phyloP scores from a whole-genome alignment of 176 grass and related monocot species.

The Otatea glauca region DNA sequence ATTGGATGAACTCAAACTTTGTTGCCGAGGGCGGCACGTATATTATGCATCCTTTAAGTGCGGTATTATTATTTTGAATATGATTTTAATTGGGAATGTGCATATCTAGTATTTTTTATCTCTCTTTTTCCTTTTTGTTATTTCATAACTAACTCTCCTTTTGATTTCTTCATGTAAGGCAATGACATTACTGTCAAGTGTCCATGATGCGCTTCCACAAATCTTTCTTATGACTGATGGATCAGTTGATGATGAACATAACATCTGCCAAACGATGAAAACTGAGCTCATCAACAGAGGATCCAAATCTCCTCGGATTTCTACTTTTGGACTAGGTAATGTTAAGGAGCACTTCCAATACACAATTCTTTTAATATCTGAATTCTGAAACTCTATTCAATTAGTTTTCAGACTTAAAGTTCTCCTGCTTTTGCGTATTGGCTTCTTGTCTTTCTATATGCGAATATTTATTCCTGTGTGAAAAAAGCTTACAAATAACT shows the following conservation, averaged over 20 bases:
- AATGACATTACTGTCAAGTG: slow-evolving; percentile 68
- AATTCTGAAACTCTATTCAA: background rate
- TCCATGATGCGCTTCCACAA: slow-evolving; percentile 69
- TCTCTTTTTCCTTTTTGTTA: background rate
- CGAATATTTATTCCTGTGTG: background rate
- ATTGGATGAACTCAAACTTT: slow-evolving; percentile 79
- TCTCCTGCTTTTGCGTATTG: background rate
- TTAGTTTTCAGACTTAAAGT: background rate
- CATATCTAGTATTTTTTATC: slow-evolving; percentile 9
- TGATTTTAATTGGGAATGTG: background rate
- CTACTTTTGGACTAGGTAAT: slow-evolving; percentile 95
- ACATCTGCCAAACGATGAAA: slow-evolving; percentile 72
- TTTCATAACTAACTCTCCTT: slow-evolving; percentile 21
- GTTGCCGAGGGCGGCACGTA: slow-evolving; percentile 80
- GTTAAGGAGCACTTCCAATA: slow-evolving; percentile 15
- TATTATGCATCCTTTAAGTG: slow-evolving; percentile 83
- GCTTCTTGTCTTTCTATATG: slow-evolving; percentile 15
- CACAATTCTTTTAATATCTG: background rate
- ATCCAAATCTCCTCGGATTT: slow-evolving; percentile 82
- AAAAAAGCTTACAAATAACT: background rate
- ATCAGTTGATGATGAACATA: slow-evolving; percentile 83
- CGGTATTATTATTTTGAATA: slow-evolving; percentile 59
- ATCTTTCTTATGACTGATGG: slow-evolving; percentile 98
- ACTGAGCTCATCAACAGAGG: slow-evolving; percentile 53
- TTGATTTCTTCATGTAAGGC: slow-evolving; percentile 57